Evolutionary conservation across 2,329 filamentous ascomycete species (phyloP), one percentile per base, ranked within the genome.

Genomic region (Lachnum nothofagi): DNA sequence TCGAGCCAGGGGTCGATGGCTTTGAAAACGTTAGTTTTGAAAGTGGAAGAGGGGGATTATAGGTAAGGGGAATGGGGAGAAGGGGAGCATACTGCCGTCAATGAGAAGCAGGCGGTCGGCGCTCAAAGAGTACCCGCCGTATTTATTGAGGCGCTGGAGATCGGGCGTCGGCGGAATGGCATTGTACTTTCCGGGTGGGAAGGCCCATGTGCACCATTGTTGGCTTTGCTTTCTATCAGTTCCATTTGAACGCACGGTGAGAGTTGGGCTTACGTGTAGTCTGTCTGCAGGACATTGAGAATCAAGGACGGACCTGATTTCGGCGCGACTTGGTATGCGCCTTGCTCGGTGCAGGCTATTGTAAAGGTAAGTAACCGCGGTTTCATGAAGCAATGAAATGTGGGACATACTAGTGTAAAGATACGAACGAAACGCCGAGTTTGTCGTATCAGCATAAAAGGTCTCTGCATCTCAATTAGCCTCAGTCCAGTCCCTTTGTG

Each of bases 181-280:
- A 53, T 74, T 76, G 61, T 71, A 67, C 22, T 66, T 44, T 0
- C 75, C 75, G 1, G 65, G 51, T 1, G 74, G 71, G 53, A 78
- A 79, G 1, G 75, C 73, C 74, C 75, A 75, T n/a, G 57, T 69
- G 55, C 76, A 78, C 74, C 75, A 78, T 60, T 77, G 55, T 56
- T 61, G 58, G 2, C 53, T 56, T n/a, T n/a, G n/a, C n/a, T n/a
- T n/a, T n/a, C n/a, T n/a, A n/a, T n/a, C n/a, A n/a, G n/a, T 4
- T 41, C 17, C 22, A 16, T 41, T 17, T 14, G 34, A 5, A 12
- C 20, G 37, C 19, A 7, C 3, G 24, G 3, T 7, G 14, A 16
- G 31, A n/a, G 14, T 10, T n/a, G 5, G 4, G 29, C 71, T 54
- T 77, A 75, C 31, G 74, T 77, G 60, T 78, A 78, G 34, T 69